These are phyloP conservation scores for Sclerotinia borealis DNA, from an alignment of 2,329 filamentous ascomycete genomes.

Conservation along the genomic window DNA sequence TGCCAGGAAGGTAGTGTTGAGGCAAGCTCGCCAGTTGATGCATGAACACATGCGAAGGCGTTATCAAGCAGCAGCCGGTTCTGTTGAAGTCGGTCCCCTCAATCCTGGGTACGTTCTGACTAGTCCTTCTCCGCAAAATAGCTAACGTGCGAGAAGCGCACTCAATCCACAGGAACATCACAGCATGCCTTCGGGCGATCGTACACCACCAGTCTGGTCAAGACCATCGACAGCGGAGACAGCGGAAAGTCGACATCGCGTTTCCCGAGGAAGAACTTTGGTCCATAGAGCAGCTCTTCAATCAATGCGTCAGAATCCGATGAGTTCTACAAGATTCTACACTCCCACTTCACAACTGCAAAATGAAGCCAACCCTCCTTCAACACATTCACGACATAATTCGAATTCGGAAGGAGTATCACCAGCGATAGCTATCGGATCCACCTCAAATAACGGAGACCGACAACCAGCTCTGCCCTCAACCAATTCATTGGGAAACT, in stretches of 20 bases:
- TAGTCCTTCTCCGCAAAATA: neutral
- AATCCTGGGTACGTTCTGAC: neutral
- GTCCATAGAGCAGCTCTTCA: constrained; percentile 17
- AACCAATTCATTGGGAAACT: neutral
- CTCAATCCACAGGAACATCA: neutral
- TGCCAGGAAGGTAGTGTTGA: constrained; percentile 8
- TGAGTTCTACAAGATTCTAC: constrained; percentile 22
- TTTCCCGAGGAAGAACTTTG: constrained; percentile 21
- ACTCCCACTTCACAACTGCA: neutral
- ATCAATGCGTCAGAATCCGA: constrained; percentile 21
- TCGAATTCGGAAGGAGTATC: constrained; percentile 1
- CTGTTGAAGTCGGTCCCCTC: neutral
- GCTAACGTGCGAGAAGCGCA: neutral
- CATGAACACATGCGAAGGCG: neutral
- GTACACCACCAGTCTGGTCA: neutral
- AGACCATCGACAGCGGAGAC: neutral
- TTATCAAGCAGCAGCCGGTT: neutral
- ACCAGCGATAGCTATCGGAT: constrained; percentile 4
- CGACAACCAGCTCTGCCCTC: neutral
- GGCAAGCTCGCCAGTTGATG: constrained; percentile 1
- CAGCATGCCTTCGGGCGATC: neutral
- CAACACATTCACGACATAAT: neutral
- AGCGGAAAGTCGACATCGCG: constrained; percentile 23
- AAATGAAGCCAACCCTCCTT: neutral
- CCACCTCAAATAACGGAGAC: neutral